Base-by-base conservation (phyloP, 2,329 filamentous ascomycete species). In the Cercospora sp. region DNA sequence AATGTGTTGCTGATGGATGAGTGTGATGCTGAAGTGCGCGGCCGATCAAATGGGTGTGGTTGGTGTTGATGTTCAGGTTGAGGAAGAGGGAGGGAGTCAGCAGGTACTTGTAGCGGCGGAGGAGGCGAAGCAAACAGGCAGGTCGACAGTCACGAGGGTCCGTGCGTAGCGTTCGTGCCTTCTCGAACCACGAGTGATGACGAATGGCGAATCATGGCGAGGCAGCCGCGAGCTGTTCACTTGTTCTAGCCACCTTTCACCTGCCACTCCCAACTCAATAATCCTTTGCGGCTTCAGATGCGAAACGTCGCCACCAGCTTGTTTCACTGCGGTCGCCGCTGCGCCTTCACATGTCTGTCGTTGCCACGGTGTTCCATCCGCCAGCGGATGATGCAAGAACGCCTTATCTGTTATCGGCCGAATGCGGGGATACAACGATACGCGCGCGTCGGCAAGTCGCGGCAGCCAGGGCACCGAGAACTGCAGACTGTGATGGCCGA, bases 11-110 rank as follows among this genome's bases (percentile, higher is more conserved):
- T 34, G 55, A 26, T 10, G 12, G 51, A 26, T 37, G 63, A 62
- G 26, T 70, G 67, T 66, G 26, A 40, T 57, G 66, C 32, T 69
- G 64, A 24, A 34, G 63, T 61, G 63, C 55, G 55, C 28, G 68
- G 68, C 43, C 61, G 30, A 26, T 49, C 28, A 34, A 55, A 51
- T 37, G 61, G 49, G 64, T 51, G 49, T 63, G 59, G 63, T 10
- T 28, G 49, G 55, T 63, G 65, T 59, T 66, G 61, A 60, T 64
- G 59, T 66, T 65, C 32, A 49, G 26, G 16, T 53, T 59, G 65
- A 66, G 43, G 61, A 68, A 61, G 63, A 21, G n/a, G 49, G 37
- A 63, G 59, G 68, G 64, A 37, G 43, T 40, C 24, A 30, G 45
- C 34, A 18, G 61, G 61, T 51, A 63, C 40, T 55, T 55, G 61